Evolutionary conservation across 192 early-diverging fungal species (phyloP).

Genomic region (Coemansia sp.): DNA sequence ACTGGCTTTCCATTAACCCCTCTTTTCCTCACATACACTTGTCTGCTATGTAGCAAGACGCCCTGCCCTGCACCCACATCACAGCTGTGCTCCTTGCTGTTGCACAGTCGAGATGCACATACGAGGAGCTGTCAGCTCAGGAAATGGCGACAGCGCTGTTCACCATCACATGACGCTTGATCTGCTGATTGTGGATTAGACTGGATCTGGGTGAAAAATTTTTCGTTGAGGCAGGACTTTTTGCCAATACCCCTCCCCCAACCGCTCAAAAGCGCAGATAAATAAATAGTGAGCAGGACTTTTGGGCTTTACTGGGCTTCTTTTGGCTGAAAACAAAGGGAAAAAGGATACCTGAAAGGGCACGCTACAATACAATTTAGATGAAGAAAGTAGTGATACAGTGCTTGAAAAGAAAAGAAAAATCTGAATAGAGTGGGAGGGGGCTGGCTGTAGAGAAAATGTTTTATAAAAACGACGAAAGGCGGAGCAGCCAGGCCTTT

Average conservation of each 20-base stretch:
- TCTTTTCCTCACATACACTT: no score
- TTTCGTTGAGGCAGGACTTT: slow-evolving; percentile 8
- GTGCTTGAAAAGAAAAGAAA: neutral
- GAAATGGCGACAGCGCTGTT: slow-evolving; percentile 42
- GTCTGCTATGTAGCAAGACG: slow-evolving; percentile 1
- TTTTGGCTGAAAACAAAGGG: no score
- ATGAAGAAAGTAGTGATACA: neutral
- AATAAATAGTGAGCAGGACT: slow-evolving; percentile 1
- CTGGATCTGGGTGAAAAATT: slow-evolving; percentile 23
- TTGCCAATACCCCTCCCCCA: slow-evolving; percentile 1
- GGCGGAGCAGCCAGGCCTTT: neutral
- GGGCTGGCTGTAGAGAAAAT: neutral
- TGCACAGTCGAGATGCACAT: slow-evolving; percentile 33
- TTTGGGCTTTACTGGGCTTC: no score
- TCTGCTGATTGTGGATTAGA: slow-evolving; percentile 12
- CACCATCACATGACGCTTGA: slow-evolving; percentile 8
- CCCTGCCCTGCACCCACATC: slow-evolving; percentile 37
- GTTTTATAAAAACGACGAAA: neutral
- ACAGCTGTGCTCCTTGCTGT: slow-evolving; percentile 42
- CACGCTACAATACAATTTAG: no score
- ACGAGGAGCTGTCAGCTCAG: slow-evolving; percentile 25
- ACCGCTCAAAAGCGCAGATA: neutral
- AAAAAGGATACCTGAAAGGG: no score
- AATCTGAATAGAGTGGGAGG: neutral
- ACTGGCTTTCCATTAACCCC: no score